Conservation (phyloP, 2,329 filamentous ascomycete genomes). For the Tolypocladium cylindrosporum region DNA sequence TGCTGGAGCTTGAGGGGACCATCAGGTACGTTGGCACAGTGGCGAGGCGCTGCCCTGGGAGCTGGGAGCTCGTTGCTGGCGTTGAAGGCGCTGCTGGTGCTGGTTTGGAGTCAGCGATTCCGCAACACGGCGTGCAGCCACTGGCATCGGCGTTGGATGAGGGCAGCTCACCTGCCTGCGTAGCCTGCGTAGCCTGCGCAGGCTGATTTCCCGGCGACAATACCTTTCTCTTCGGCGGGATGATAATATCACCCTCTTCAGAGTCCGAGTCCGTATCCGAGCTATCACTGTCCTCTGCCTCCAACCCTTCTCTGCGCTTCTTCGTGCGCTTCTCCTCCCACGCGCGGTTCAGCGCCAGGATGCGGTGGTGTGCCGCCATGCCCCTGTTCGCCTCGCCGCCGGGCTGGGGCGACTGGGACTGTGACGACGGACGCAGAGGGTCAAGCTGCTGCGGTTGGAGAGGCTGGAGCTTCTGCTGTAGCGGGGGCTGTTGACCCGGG, state of each 20-base stretch:
- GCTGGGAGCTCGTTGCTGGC: neutral
- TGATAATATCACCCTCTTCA: neutral
- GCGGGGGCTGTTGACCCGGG: too few relatives aligned
- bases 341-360: slow-evolving; percentile 16
- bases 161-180: neutral
- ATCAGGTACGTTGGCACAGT: neutral
- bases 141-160: neutral
- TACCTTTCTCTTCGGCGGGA: neutral
- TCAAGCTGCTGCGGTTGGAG: neutral
- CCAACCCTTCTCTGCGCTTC: neutral
- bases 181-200: neutral
- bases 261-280: neutral
- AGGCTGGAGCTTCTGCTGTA: neutral
- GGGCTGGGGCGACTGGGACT: neutral
- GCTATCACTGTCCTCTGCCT: neutral
- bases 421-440: neutral
- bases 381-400: neutral
- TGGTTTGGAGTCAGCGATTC: neutral
- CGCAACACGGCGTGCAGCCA: neutral
- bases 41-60: neutral
- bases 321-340: slow-evolving; percentile 15
- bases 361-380: slow-evolving; percentile 11
- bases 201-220: neutral
- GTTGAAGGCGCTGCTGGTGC: neutral
- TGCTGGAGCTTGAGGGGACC: neutral